These are phyloP conservation scores for Trichopus zeylanicus DNA, from an alignment of 116 monocot species.

Conservation along the genomic window DNA sequence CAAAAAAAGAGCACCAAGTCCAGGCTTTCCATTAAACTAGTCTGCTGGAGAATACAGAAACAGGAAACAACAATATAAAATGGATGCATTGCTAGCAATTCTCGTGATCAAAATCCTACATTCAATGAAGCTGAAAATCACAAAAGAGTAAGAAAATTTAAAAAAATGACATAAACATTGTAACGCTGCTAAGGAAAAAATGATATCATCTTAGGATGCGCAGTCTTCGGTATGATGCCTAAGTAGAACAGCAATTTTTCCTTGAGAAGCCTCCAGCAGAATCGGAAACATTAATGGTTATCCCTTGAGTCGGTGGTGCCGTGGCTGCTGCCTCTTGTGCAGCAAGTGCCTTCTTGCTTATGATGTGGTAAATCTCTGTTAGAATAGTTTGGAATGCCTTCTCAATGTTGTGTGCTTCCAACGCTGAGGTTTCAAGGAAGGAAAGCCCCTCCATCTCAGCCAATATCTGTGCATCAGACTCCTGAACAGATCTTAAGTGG, in stretches of 20 bases:
- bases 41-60: too few species aligned
- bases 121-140: too few species aligned
- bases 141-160: too few species aligned
- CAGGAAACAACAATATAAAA: too few species aligned
- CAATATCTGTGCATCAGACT: conserved; percentile 18
- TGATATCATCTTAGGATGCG: too few species aligned
- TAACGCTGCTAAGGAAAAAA: too few species aligned
- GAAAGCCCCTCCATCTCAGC: conserved; percentile 43
- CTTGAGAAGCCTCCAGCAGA: conserved; percentile 17
- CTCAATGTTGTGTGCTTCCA: conserved; percentile 24
- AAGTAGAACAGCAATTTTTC: conserved; percentile 31
- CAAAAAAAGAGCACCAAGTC: too few species aligned
- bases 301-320: conserved; percentile 23
- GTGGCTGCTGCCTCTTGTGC: conserved; percentile 28
- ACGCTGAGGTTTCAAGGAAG: conserved; percentile 37
- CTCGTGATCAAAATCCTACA: too few species aligned
- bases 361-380: conserved; percentile 31
- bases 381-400: conserved; percentile 35
- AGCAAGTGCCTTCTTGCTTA: conserved; percentile 40
- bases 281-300: conserved; percentile 34
- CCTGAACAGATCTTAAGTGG: conserved; percentile 28
- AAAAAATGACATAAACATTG: too few species aligned
- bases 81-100: too few species aligned
- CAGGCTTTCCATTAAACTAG: too few species aligned
- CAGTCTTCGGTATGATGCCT: too few species aligned